Evolutionary conservation across 23 red algal species (phyloP), one percentile per base, ranked within the genome.

Genomic region (Agarophyton chilense): DNA sequence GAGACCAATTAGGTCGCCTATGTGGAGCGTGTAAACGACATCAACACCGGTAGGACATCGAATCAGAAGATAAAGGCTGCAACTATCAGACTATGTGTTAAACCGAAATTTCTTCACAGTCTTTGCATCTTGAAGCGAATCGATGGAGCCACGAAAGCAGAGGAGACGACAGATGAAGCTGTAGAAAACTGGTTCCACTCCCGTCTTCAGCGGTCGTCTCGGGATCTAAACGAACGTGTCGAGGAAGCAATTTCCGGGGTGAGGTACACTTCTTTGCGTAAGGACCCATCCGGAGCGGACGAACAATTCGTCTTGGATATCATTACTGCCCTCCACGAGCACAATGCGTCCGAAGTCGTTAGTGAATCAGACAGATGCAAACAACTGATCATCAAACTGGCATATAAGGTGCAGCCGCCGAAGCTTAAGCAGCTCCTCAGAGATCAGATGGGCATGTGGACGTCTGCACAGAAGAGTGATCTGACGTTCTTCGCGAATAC

Each of bases 261-360:
- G 10, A 78, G 57, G 39, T 82, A 51, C 32, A 61, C 6, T 2
- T 16, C 31, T 7, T 60, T 16, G 9, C 16, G n/a, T 26, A 11
- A 22, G 22, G 51, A 63, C 24, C 55, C 55, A 18, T 3, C 78
- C 24, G 68, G 86, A 29, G 72, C 42, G 4, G 44, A 36, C 7
- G 36, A 53, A 25, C 72, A 41, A n/a, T 90, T 90, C 33, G 53
- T 78, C 19, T 31, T 79, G 45, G 86, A 90, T 41, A 44, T 79
- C 11, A 79, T 79, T 34, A 63, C 25, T 5, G 68, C 86, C 9
- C 73, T 90, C 52, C 71, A 90, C 45, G 44, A 78, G 43, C 47
- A 90, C 49, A 90, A 90, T 43, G 47, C 47, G 12, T 46, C n/a
- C n/a, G n/a, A n/a, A n/a, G n/a, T n/a, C n/a, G n/a, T n/a, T n/a